Evolutionary conservation across 1,284 basidiomycete species (phyloP).

Genomic region (Coriolopsis trogii): DNA sequence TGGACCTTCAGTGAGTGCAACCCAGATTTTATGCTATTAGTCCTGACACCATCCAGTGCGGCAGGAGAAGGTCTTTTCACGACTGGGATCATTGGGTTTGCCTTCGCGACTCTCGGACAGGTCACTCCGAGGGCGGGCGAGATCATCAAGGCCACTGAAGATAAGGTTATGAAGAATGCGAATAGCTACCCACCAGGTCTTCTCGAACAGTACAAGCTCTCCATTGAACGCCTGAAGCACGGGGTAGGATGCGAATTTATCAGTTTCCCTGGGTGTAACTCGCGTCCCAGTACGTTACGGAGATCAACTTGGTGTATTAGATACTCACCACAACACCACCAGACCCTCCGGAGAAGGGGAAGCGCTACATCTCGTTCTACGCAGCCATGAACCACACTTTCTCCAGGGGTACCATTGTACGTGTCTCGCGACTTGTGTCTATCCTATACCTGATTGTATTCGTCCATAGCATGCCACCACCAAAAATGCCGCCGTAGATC

Average conservation of each 20-base stretch:
- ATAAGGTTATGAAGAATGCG: slow-evolving; percentile 27
- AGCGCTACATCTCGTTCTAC: slow-evolving; percentile 38
- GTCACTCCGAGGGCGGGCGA: slow-evolving; percentile 27
- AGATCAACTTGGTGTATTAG: not conserved
- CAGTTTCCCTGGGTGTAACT: slow-evolving; percentile 28
- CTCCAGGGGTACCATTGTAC: slow-evolving; percentile 43
- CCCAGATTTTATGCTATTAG: not conserved
- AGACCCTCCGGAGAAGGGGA: slow-evolving; percentile 35
- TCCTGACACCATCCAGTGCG: slow-evolving; percentile 18
- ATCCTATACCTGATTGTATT: not conserved
- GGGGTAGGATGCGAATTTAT: slow-evolving; percentile 35
- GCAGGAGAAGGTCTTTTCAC: slow-evolving; percentile 33
- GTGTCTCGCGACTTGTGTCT: not conserved
- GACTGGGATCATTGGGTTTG: slow-evolving; percentile 31
- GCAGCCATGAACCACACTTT: slow-evolving; percentile 37
- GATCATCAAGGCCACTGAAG: slow-evolving; percentile 32
- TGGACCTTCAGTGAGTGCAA: slow-evolving; percentile 35
- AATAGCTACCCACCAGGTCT: slow-evolving; percentile 33
- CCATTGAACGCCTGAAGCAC: slow-evolving; percentile 34
- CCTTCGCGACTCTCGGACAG: slow-evolving; percentile 28
- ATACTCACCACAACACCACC: not conserved
- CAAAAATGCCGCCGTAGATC: slow-evolving; percentile 42
- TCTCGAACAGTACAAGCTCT: slow-evolving; percentile 40
- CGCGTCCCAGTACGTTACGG: slow-evolving; percentile 28
- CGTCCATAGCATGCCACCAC: slow-evolving; percentile 37